Evolutionary conservation across 2,329 filamentous ascomycete genomes (phyloP).

Genomic region (Botrytis deweyae): DNA sequence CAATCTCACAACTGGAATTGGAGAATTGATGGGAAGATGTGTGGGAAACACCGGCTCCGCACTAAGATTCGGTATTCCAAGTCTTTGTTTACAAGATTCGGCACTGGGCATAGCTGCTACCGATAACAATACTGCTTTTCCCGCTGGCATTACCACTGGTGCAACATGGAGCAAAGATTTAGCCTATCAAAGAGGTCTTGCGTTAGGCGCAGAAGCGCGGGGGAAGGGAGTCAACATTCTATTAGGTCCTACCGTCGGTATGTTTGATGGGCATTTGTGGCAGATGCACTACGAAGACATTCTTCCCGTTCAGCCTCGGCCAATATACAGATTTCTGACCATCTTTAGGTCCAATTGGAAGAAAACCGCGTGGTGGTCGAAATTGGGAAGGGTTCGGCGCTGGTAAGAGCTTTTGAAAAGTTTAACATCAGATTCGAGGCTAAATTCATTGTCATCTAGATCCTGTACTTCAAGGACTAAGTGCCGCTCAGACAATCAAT

Average conservation of each 20-base stretch:
- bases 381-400: constrained; percentile 74
- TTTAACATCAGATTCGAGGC: not conserved
- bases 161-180: constrained; percentile 73
- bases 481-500: constrained; percentile 51
- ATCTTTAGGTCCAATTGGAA: constrained; percentile 59
- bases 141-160: constrained; percentile 73
- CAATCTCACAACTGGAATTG: constrained; percentile 71
- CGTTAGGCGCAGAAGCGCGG: constrained; percentile 68
- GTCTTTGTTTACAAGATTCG: constrained; percentile 70
- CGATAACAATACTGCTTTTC: constrained; percentile 74
- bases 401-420: constrained; percentile 9
- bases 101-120: constrained; percentile 70
- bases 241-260: constrained; percentile 54
- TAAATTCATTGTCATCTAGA: constrained; percentile 45
- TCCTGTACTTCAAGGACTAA: constrained; percentile 60
- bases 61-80: constrained; percentile 66
- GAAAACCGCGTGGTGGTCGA: constrained; percentile 70
- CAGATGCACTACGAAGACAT: not conserved
- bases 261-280: not conserved
- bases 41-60: constrained; percentile 76
- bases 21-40: constrained; percentile 69
- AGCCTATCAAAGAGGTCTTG: constrained; percentile 66
- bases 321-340: not conserved
- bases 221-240: constrained; percentile 72
- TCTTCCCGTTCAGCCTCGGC: not conserved